A percentile compares a stretch with the other conserved stretches of the same genome.
These are phyloP conservation scores for Cichorium intybus DNA, from an alignment of 140 eudicot genomes.

Conservation along the genomic window DNA sequence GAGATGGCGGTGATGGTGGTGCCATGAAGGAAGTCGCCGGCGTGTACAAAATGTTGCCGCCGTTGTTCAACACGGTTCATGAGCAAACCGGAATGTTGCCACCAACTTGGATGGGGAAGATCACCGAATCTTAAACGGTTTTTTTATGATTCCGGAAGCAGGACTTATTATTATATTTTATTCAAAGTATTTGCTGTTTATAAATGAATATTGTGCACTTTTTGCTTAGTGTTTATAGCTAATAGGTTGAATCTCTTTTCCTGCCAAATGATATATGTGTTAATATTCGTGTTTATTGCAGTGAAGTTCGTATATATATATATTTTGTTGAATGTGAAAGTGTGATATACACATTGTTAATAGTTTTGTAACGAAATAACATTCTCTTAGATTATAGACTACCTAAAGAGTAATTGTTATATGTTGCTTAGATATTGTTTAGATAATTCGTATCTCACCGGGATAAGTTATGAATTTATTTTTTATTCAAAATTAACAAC, in stretches of 20 bases:
- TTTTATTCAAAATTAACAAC: too few relatives aligned
- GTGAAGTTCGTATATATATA: background rate
- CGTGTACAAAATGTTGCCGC: slow-evolving; percentile 68
- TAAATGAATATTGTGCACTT: too few relatives aligned
- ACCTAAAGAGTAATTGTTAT: too few relatives aligned
- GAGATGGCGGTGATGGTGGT: slow-evolving; percentile 31
- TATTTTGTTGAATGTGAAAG: background rate
- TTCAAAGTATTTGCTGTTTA: too few relatives aligned
- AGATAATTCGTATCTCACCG: too few relatives aligned
- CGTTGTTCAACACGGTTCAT: slow-evolving; percentile 60
- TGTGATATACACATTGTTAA: background rate
- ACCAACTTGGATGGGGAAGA: slow-evolving; percentile 57
- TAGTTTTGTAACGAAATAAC: too few relatives aligned
- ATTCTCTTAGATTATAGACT: too few relatives aligned
- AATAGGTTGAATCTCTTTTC: background rate
- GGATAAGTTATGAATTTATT: too few relatives aligned
- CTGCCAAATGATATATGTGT: background rate
- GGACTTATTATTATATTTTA: too few relatives aligned
- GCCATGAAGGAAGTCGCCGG: slow-evolving; percentile 74
- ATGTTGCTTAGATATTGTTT: too few relatives aligned
- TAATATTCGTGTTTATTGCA: background rate
- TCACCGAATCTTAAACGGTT: slow-evolving; percentile 2
- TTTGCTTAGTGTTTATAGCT: too few relatives aligned
- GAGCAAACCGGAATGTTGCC: slow-evolving; percentile 79
- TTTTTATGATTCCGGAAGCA: too few relatives aligned